Evolutionary conservation across 23 red algal species (phyloP).

Genomic region (Gracilaria gracilis): DNA sequence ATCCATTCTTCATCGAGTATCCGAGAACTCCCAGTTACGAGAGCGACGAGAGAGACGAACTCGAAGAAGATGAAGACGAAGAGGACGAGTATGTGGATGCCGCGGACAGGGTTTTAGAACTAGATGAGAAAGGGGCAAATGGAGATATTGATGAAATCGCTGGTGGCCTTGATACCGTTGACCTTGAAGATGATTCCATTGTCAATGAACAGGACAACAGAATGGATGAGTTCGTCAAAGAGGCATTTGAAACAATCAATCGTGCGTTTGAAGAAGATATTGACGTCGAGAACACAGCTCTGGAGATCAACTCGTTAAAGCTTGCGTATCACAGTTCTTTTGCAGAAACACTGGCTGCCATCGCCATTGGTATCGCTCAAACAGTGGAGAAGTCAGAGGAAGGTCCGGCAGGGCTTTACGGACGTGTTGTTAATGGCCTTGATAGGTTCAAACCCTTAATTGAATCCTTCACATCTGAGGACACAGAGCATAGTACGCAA

Average conservation of each 20-base stretch:
- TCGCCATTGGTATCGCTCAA: slow-evolving; percentile 37
- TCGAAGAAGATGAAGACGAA: slow-evolving; percentile 59
- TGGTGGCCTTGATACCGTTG: background rate
- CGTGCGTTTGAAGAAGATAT: slow-evolving; percentile 68
- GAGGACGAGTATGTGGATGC: slow-evolving; percentile 10
- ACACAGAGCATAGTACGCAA: slow-evolving; percentile 15
- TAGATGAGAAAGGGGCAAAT: slow-evolving; percentile 24
- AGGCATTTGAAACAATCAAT: slow-evolving; percentile 82
- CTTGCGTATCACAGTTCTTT: slow-evolving; percentile 75
- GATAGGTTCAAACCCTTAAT: slow-evolving; percentile 25
- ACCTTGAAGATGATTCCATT: background rate
- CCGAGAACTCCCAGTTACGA: slow-evolving; percentile 26
- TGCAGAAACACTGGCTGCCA: slow-evolving; percentile 42
- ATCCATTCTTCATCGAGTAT: slow-evolving; percentile 48
- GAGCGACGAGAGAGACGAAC: slow-evolving; percentile 70
- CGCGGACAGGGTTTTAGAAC: background rate
- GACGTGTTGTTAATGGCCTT: slow-evolving; percentile 24
- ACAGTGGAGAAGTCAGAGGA: slow-evolving; percentile 25
- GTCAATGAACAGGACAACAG: slow-evolving; percentile 1
- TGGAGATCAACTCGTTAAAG: slow-evolving; percentile 88
- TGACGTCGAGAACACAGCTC: slow-evolving; percentile 62
- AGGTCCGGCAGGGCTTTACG: slow-evolving; percentile 25
- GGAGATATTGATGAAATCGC: slow-evolving; percentile 12
- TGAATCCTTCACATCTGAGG: slow-evolving; percentile 41
- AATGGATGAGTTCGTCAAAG: slow-evolving; percentile 51